phyloP scores from a whole-genome alignment of 2,329 filamentous ascomycete species.

The Talaromyces pinophilus region DNA sequence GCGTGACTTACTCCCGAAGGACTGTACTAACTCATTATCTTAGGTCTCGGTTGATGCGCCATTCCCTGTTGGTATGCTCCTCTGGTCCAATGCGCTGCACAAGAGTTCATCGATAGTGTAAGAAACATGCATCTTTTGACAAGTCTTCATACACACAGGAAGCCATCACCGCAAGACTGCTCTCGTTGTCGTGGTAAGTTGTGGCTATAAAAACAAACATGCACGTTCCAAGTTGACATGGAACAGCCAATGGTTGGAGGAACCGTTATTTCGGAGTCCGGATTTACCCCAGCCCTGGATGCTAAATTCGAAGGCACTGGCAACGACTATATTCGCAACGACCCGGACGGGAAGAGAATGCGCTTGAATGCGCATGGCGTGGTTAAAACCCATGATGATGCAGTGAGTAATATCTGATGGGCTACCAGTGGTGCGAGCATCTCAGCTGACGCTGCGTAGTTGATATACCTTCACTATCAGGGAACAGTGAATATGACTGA shows the following conservation, averaged over 20 bases:
- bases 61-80: conserved; percentile 35
- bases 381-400: conserved; percentile 30
- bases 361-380: conserved; percentile 45
- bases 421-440: neutral
- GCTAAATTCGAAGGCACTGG: conserved; percentile 41
- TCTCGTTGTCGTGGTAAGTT: conserved; percentile 42
- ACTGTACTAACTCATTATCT: neutral
- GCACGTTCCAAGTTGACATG: neutral
- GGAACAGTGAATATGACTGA: conserved; percentile 41
- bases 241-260: conserved; percentile 42
- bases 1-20: neutral
- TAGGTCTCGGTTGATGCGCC: conserved; percentile 38
- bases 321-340: conserved; percentile 47
- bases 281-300: conserved; percentile 41
- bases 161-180: conserved; percentile 38
- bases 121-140: neutral
- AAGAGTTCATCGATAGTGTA: neutral
- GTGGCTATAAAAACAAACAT: neutral
- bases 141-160: conserved; percentile 29
- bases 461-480: conserved; percentile 45
- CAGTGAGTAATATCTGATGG: conserved; percentile 32
- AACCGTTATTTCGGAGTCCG: conserved; percentile 38
- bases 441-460: conserved; percentile 25
- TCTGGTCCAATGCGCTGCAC: no score
- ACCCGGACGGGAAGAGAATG: conserved; percentile 43